Conservation (phyloP, 805 yeast genomes). For the Jamesozyma spencerorum region DNA sequence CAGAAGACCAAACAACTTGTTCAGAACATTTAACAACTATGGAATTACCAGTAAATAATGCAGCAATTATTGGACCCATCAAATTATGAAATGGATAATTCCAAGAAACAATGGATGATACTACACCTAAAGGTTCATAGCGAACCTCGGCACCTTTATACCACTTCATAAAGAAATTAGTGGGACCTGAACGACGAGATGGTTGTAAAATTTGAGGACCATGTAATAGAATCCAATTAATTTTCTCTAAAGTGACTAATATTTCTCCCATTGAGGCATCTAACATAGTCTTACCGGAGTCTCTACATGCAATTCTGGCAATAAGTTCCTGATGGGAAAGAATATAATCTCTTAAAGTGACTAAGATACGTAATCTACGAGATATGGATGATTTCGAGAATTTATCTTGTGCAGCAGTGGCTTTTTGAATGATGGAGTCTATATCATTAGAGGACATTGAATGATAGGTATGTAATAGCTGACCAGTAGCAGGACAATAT, state of each 20-base stretch:
- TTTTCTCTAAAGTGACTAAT: conserved; percentile 86
- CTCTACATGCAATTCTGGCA: conserved; percentile 90
- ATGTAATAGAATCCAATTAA: conserved; percentile 79
- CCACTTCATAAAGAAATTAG: conserved; percentile 65
- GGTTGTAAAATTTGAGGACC: conserved; percentile 67
- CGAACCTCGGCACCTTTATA: conserved; percentile 90
- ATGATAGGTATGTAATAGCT: conserved; percentile 62
- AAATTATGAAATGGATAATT: conserved; percentile 94
- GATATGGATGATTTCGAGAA: conserved; percentile 42
- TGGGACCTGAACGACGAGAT: conserved; percentile 77
- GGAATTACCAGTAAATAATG: conserved; percentile 84
- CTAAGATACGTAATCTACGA: conserved; percentile 59
- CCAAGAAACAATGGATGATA: conserved; percentile 91
- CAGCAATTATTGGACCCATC: conserved; percentile 85
- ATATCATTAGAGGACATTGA: conserved; percentile 63
- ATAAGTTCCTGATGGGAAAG: conserved; percentile 75
- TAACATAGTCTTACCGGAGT: conserved; percentile 89
- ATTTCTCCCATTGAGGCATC: conserved; percentile 97
- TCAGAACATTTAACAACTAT: conserved; percentile 91
- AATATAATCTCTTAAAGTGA: conserved; percentile 62
- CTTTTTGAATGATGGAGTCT: conserved; percentile 45
- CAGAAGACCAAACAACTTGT: conserved; percentile 91
- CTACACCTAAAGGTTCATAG: conserved; percentile 83
- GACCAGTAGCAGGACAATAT: conserved; percentile 96
- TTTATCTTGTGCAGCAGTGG: conserved; percentile 28